These are phyloP conservation scores for Erysiphe neolycopersici DNA, from an alignment of 2,329 filamentous ascomycete genomes.

Conservation along the genomic window DNA sequence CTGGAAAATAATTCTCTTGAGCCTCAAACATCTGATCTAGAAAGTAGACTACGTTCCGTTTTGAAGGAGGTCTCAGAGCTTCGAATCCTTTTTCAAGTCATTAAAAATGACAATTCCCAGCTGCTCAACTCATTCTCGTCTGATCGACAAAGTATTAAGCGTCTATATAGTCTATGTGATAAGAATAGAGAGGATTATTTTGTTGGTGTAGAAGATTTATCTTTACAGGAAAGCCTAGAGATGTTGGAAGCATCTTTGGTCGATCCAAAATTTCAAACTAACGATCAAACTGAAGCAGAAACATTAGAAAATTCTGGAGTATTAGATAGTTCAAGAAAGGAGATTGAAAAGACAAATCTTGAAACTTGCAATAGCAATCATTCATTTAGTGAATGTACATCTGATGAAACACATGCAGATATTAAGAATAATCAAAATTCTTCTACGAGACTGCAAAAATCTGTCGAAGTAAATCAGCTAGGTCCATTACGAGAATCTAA, in stretches of 20 bases:
- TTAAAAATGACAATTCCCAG: slow-evolving; percentile 1
- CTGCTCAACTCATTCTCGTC: background rate
- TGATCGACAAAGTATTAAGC: slow-evolving; percentile 1
- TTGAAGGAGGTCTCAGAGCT: slow-evolving; percentile 2
- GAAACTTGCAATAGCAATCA: background rate
- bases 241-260: background rate
- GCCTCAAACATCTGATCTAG: background rate
- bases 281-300: background rate
- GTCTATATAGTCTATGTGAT: background rate
- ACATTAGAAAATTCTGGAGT: background rate
- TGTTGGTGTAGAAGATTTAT: background rate
- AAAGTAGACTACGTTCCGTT: background rate
- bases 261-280: background rate
- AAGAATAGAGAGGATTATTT: background rate
- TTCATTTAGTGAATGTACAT: too few species aligned
- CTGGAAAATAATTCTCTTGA: slow-evolving; percentile 1
- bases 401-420: too few species aligned
- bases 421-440: too few species aligned
- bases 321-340: background rate
- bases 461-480: too few species aligned
- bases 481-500: too few species aligned
- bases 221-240: background rate
- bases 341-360: background rate
- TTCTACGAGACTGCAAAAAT: too few species aligned
- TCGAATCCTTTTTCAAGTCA: slow-evolving; percentile 1